phyloP scores from a whole-genome alignment of 2,329 filamentous ascomycete species.

The Penicillium concentricum region DNA sequence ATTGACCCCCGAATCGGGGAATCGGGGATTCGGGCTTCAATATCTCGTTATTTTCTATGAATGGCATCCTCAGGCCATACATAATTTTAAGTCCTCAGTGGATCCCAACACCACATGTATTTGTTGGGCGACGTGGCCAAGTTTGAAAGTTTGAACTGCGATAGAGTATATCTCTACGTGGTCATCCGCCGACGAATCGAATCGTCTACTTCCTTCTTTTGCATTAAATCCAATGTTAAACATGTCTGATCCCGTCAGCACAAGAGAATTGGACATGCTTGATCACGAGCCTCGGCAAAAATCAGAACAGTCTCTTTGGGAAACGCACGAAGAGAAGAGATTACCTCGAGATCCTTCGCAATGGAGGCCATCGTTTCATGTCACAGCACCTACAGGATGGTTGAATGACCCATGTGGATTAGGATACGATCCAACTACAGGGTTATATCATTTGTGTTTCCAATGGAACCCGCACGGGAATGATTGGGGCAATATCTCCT shows the following conservation, averaged over 20 bases:
- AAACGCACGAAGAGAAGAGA: not conserved
- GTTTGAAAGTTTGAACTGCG: not conserved
- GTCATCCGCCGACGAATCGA: not conserved
- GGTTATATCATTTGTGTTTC: conserved; percentile 43
- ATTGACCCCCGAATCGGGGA: conserved; percentile 12
- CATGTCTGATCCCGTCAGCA: not conserved
- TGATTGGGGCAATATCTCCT: conserved; percentile 45
- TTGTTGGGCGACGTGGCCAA: not conserved
- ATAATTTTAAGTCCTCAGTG: not conserved
- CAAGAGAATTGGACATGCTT: not conserved
- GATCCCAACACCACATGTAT: not conserved
- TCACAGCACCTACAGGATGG: conserved; percentile 43
- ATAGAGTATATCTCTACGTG: not conserved
- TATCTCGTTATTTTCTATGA: not conserved
- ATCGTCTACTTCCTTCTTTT: not conserved
- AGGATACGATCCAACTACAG: conserved; percentile 40
- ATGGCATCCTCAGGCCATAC: not conserved
- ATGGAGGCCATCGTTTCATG: conserved; percentile 37
- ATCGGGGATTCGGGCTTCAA: not conserved
- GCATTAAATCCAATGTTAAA: not conserved
- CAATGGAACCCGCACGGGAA: conserved; percentile 46
- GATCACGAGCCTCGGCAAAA: not conserved
- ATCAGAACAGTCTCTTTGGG: not conserved
- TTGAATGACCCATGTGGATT: conserved; percentile 48
- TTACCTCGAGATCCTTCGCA: not conserved